Evolutionary conservation across 106 monocot genomes (phyloP), one percentile per base, ranked within the genome.

Genomic region (Dendrobium catenatum): DNA sequence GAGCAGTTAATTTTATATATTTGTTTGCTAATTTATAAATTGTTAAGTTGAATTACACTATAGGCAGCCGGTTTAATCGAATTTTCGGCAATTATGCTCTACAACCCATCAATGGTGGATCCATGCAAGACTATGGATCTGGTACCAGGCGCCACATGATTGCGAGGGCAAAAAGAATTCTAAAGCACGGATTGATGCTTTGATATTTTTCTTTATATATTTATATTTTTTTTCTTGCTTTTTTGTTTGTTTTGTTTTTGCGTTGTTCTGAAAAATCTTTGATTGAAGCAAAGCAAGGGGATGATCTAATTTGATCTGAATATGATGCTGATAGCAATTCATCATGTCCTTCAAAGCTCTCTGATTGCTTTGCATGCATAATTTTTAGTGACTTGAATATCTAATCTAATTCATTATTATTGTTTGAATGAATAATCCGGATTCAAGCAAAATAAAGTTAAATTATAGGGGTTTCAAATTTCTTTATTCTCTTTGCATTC

Each of bases 281-380:
- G 70, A 31, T 70, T 11, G 15, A 29, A 37, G 33, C 41, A 74
- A 74, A 74, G 74, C 74, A 44, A 74, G 44, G 43, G 41, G 74
- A 74, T 74, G 74, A 42, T 42, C 8, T 13, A 9, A 42, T 44
- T 74, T 74, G 74, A 74, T 74, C 74, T 74, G 74, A 74, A 74
- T 44, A 42, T 74, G 74, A 74, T 74, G 74, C 6, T 74, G 74
- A 74, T 43, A 19, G 19, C 6, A 74, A 19, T 44, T 74, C 19
- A 8, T 74, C 19, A 20, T 74, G 74, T 42, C 74, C 74, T 74
- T 74, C 74, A 74, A 74, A 74, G 74, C 43, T 74, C 74, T 74
- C 74, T 74, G 74, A 74, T 74, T 74, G 74, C 43, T 74, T 74
- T 74, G 74, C 43, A 74, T 44, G 15, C 43, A 56, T 0, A 56